Evolutionary conservation across 495 filamentous ascomycete genomes (phyloP).

Genomic region (Xylaria palmicola): DNA sequence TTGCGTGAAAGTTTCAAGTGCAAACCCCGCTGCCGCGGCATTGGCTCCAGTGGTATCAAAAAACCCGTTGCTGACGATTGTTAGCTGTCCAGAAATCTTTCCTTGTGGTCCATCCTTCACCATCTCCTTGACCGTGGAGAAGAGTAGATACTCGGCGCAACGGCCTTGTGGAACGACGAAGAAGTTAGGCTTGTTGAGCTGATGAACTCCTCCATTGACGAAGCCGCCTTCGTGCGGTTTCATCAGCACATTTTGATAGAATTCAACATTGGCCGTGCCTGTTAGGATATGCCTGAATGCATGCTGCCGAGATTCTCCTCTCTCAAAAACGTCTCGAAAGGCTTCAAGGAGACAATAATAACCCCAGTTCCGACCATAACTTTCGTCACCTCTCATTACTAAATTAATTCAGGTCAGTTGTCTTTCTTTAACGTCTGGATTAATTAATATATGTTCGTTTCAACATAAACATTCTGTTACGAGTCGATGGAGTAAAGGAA

Average conservation of each 20-base stretch:
- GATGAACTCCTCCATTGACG: constrained; percentile 10
- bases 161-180: constrained; percentile 18
- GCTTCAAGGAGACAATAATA: constrained; percentile 16
- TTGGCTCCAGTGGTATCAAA: constrained; percentile 16
- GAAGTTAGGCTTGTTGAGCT: constrained; percentile 9
- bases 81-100: not conserved
- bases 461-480: too few relatives aligned
- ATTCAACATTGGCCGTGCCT: constrained; percentile 1
- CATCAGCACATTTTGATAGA: constrained; percentile 10
- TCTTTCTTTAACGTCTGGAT: too few relatives aligned
- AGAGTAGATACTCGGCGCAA: constrained; percentile 13
- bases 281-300: not conserved
- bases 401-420: not conserved
- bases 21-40: constrained; percentile 8
- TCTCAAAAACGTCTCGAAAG: constrained; percentile 14
- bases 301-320: constrained; percentile 6
- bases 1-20: constrained; percentile 9
- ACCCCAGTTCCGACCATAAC: constrained; percentile 15
- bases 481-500: not conserved
- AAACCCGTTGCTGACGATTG: constrained; percentile 14
- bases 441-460: too few relatives aligned
- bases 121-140: constrained; percentile 1
- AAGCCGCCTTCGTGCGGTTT: constrained; percentile 8
- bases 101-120: not conserved
- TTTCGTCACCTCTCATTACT: constrained; percentile 14